A percentile compares a stretch with the other conserved stretches of the same genome.
Evolutionary conservation across 371 early-diverging fungal species (phyloP).

Genomic region (Mucor velutinosus): DNA sequence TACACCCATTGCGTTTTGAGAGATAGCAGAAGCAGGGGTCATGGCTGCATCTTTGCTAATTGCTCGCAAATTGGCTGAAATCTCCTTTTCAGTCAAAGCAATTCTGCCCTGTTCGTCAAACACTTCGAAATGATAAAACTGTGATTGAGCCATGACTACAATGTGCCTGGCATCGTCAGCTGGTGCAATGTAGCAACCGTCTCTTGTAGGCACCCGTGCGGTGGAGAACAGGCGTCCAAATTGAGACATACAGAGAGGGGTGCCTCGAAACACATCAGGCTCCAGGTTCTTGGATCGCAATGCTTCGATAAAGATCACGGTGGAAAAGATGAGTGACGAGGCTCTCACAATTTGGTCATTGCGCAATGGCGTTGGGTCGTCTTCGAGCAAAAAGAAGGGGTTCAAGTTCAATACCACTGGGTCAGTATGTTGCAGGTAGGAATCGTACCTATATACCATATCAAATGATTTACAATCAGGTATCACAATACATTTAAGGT

Average conservation of each 20-base stretch:
- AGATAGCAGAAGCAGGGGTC: slow-evolving; percentile 42
- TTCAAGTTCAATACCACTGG: slow-evolving; percentile 56
- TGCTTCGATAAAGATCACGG: slow-evolving; percentile 55
- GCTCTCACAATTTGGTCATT: slow-evolving; percentile 56
- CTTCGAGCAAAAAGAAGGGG: slow-evolving; percentile 56
- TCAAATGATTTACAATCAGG: neutral
- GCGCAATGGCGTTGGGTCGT: slow-evolving; percentile 55
- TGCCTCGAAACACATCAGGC: slow-evolving; percentile 68
- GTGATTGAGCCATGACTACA: slow-evolving; percentile 65
- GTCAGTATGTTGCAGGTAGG: slow-evolving; percentile 48
- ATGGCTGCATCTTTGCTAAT: slow-evolving; percentile 42
- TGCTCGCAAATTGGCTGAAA: slow-evolving; percentile 48
- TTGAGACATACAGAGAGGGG: slow-evolving; percentile 71
- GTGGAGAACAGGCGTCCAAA: slow-evolving; percentile 65
- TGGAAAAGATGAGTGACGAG: slow-evolving; percentile 55
- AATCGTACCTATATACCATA: slow-evolving; percentile 50
- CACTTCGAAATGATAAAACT: slow-evolving; percentile 70
- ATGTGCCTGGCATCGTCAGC: slow-evolving; percentile 57
- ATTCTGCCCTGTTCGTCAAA: slow-evolving; percentile 54
- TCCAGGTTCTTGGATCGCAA: slow-evolving; percentile 53
- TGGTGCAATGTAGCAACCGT: slow-evolving; percentile 55
- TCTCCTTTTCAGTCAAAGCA: slow-evolving; percentile 51
- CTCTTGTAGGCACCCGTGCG: slow-evolving; percentile 60
- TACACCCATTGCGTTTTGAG: slow-evolving; percentile 61
- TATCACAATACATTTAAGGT: slow-evolving; percentile 3